Percentiles rank a stretch among this genome's conserved stretches.
Evolutionary conservation across 164 flowering plant species (phyloP).

Genomic region (Tinospora cordifolia): DNA sequence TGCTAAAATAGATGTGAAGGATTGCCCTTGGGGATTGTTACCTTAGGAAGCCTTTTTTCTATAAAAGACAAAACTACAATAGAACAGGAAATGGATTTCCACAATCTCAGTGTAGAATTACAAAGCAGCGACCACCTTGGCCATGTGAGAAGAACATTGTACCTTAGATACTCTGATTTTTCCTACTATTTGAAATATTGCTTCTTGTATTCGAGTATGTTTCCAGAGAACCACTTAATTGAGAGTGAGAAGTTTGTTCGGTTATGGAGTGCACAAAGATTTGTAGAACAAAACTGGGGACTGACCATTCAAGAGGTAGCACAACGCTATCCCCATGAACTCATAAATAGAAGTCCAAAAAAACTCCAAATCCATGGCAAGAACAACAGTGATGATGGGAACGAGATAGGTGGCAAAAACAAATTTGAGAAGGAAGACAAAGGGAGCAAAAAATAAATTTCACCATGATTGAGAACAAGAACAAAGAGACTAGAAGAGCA

Average conservation of each 20-base stretch:
- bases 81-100: neutral
- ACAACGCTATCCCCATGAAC: neutral
- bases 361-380: no score
- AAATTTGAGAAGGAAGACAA: no score
- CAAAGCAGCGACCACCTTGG: neutral
- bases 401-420: no score
- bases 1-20: constrained; percentile 1
- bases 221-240: constrained; percentile 2
- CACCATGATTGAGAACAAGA: no score
- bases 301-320: constrained; percentile 5
- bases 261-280: constrained; percentile 10
- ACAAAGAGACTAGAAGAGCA: no score
- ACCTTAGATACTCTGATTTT: constrained; percentile 8
- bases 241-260: neutral
- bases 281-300: neutral
- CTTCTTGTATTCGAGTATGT: neutral
- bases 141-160: neutral
- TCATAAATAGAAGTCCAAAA: neutral
- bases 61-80: neutral
- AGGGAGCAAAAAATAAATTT: no score
- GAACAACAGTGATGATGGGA: no score
- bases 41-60: neutral
- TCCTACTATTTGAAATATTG: neutral
- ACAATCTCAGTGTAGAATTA: neutral
- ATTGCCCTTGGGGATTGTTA: constrained; percentile 5